These are phyloP conservation scores for Calonectria fujianensis DNA, from an alignment of 2,329 filamentous ascomycete species.

Conservation along the genomic window DNA sequence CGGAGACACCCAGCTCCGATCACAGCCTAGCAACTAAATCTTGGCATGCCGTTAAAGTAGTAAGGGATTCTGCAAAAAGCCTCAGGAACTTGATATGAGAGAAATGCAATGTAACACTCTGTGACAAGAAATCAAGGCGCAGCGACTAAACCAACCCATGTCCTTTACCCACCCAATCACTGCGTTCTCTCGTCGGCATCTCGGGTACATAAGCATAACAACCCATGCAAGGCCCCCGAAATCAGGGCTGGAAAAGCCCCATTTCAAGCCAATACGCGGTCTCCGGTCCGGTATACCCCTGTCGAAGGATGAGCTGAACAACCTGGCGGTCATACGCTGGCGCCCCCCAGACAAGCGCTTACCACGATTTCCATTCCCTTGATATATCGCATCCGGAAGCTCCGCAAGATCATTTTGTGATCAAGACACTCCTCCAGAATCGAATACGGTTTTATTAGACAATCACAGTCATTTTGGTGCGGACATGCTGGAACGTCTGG, in stretches of 20 bases:
- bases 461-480: no score
- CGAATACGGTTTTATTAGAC: no score
- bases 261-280: neutral
- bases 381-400: neutral
- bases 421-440: neutral
- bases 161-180: conserved; percentile 5
- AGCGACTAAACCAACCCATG: neutral
- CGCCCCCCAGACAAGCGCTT: neutral
- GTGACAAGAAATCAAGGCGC: neutral
- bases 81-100: neutral
- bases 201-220: neutral
- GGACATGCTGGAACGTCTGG: neutral
- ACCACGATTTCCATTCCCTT: neutral
- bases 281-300: neutral
- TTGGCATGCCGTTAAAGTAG: neutral
- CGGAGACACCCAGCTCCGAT: neutral
- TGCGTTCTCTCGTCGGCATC: neutral
- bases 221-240: neutral
- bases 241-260: neutral
- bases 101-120: neutral
- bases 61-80: neutral
- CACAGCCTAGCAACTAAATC: neutral
- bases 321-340: neutral
- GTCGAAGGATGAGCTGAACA: neutral
- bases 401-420: neutral